Conservation (phyloP, 371 early-diverging fungal genomes). For the Haplosporangium sp. region DNA sequence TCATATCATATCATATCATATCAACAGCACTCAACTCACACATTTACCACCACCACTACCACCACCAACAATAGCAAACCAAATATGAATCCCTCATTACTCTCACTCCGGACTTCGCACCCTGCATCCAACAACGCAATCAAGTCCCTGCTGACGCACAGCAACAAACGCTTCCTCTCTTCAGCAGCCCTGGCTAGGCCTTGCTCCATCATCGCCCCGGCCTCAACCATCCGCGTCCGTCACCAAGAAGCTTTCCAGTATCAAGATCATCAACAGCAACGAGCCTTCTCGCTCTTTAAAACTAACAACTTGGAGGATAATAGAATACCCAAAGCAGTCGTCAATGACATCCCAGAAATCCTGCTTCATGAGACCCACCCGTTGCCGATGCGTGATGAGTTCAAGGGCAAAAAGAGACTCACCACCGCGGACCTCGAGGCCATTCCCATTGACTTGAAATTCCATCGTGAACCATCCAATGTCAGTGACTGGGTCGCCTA, state of each 20-base stretch:
- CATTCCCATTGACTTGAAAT: constrained; percentile 69
- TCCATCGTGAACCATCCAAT: constrained; percentile 70
- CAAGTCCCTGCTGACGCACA: constrained; percentile 15
- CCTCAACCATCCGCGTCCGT: constrained; percentile 33
- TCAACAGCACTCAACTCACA: background rate
- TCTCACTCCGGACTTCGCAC: constrained; percentile 13
- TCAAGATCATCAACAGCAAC: constrained; percentile 16
- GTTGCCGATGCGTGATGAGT: constrained; percentile 77
- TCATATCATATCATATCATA: background rate
- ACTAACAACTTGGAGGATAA: background rate
- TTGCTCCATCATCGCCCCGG: constrained; percentile 38
- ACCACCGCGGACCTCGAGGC: constrained; percentile 70
- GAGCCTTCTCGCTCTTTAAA: constrained; percentile 35
- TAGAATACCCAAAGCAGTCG: constrained; percentile 39
- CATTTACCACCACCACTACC: background rate
- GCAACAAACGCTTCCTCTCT: constrained; percentile 10
- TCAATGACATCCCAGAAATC: constrained; percentile 55
- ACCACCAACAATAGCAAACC: background rate
- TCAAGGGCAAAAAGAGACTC: constrained; percentile 61
- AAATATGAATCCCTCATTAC: constrained; percentile 1
- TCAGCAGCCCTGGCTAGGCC: constrained; percentile 17
- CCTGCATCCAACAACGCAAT: constrained; percentile 7
- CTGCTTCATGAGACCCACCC: constrained; percentile 63
- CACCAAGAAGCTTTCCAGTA: constrained; percentile 6
- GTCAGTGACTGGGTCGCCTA: constrained; percentile 77